Evolutionary conservation across 371 early-diverging fungal genomes (phyloP).

Genomic region (Saksenaea vasiformis): DNA sequence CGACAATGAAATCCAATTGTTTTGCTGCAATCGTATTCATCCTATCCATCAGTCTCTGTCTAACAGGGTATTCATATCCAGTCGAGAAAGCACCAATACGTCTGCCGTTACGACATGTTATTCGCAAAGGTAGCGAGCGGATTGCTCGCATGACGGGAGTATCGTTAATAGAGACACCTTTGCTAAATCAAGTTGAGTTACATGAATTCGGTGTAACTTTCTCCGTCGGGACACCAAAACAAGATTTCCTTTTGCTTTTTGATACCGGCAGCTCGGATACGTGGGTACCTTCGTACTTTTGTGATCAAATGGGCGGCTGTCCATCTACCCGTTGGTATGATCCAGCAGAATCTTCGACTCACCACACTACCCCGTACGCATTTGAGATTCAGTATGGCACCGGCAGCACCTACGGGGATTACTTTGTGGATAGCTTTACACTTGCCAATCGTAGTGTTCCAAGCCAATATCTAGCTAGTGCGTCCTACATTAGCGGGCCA

Average conservation of each 20-base stretch:
- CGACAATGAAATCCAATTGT: too few species aligned
- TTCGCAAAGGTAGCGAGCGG: not conserved
- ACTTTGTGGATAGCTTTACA: slow-evolving; percentile 6
- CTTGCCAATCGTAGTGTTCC: not conserved
- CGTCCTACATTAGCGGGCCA: slow-evolving; percentile 14
- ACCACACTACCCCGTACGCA: not conserved
- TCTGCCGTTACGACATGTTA: not conserved
- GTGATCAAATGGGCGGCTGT: not conserved
- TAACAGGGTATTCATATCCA: not conserved
- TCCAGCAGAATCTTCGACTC: not conserved
- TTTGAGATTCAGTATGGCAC: slow-evolving; percentile 1
- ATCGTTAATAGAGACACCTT: slow-evolving; percentile 1
- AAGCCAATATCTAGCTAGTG: slow-evolving; percentile 8
- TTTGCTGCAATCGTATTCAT: too few species aligned
- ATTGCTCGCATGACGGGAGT: not conserved
- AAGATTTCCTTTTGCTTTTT: slow-evolving; percentile 10
- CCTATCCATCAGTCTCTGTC: too few species aligned
- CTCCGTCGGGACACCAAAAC: slow-evolving; percentile 14
- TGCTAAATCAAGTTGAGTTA: slow-evolving; percentile 35
- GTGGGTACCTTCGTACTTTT: slow-evolving; percentile 5
- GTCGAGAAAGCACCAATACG: not conserved
- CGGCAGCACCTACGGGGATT: slow-evolving; percentile 5
- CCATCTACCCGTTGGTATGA: not conserved
- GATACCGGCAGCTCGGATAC: slow-evolving; percentile 19
- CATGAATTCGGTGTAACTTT: slow-evolving; percentile 42